Percentiles rank a stretch among this genome's conserved stretches.
These are phyloP conservation scores for Rusavskia elegans DNA, from an alignment of 495 filamentous ascomycete species.

Conservation along the genomic window DNA sequence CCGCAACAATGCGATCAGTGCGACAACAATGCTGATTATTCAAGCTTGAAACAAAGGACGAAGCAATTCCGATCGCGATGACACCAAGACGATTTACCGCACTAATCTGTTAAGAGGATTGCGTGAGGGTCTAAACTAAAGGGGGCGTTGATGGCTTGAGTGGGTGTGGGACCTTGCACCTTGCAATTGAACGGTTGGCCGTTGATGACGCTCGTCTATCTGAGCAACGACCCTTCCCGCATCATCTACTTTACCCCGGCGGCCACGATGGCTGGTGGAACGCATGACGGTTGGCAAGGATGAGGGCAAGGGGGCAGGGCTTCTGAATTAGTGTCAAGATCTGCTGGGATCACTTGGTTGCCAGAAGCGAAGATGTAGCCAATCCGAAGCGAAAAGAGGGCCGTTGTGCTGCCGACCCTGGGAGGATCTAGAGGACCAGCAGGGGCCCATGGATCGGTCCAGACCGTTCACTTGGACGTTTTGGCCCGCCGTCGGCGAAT, in stretches of 20 bases:
- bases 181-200: not conserved
- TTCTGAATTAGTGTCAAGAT: not conserved
- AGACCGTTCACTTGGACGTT: not conserved
- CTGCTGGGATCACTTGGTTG: not conserved
- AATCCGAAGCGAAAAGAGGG: not conserved
- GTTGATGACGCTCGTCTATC: slow-evolving; percentile 1
- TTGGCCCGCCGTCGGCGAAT: too few species aligned
- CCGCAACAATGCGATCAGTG: too few species aligned
- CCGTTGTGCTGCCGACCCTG: not conserved
- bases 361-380: not conserved
- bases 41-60: not conserved
- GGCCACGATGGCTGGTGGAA: not conserved
- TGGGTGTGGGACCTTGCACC: not conserved
- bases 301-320: not conserved
- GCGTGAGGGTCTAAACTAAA: too few species aligned
- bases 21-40: not conserved
- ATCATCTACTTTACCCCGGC: slow-evolving; percentile 1
- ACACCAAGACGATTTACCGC: not conserved
- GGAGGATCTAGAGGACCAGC: not conserved
- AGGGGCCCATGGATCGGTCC: not conserved
- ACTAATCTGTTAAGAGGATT: too few species aligned
- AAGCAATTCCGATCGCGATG: not conserved
- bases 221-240: slow-evolving; percentile 1
- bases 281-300: not conserved
- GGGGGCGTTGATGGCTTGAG: not conserved